These are phyloP conservation scores for Fusarium brevicatenulatum DNA, from an alignment of 2,329 filamentous ascomycete species.

Conservation along the genomic window DNA sequence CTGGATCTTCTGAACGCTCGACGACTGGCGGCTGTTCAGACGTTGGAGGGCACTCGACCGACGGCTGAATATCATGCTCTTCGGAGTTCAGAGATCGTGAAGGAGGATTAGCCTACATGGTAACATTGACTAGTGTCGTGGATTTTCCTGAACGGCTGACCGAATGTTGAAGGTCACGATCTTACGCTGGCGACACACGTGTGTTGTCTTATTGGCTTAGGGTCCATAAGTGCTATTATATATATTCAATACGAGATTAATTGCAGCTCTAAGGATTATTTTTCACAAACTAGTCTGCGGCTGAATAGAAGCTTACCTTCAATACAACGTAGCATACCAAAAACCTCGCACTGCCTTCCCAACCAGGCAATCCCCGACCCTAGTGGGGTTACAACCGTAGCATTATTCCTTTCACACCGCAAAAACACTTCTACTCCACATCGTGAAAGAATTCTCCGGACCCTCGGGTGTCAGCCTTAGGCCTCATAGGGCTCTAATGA, in stretches of 20 bases:
- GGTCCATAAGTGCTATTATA: neutral
- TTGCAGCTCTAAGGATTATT: neutral
- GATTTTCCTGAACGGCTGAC: neutral
- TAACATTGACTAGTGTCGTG: neutral
- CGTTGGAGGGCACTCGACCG: neutral
- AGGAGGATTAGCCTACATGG: neutral
- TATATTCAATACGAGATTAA: neutral
- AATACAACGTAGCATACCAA: neutral
- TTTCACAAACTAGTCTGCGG: neutral
- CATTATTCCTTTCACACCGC: neutral
- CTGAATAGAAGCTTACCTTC: neutral
- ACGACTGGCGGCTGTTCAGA: conserved; percentile 18
- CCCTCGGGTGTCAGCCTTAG: neutral
- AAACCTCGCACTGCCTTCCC: neutral
- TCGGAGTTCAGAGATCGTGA: neutral
- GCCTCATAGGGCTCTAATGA: neutral
- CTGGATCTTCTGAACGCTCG: conserved; percentile 26
- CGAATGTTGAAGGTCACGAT: neutral
- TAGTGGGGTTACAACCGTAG: neutral
- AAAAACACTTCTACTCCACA: neutral
- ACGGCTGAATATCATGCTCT: conserved; percentile 1
- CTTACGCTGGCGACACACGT: neutral
- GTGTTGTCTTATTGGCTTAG: neutral
- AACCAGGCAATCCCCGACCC: neutral
- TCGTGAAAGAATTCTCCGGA: neutral